These are phyloP conservation scores for Corynascus novoguineensis DNA, from an alignment of 495 filamentous ascomycete genomes.

Conservation along the genomic window DNA sequence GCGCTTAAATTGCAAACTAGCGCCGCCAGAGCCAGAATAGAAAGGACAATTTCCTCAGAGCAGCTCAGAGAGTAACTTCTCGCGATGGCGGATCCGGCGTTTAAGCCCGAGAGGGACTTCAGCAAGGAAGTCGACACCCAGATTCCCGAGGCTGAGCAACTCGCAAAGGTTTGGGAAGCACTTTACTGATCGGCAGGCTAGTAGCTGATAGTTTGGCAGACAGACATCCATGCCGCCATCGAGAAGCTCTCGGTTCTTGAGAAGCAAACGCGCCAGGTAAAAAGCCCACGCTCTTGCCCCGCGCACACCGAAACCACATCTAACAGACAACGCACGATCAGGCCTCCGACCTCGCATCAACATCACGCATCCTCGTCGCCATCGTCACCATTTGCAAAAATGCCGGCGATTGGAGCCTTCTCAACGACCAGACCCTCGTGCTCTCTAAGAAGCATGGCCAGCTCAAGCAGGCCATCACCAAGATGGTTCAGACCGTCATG, in stretches of 20 bases:
- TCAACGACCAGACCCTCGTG: slow-evolving; percentile 93
- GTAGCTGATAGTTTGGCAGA: slow-evolving; percentile 39
- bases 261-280: slow-evolving; percentile 93
- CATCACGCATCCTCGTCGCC: slow-evolving; percentile 75
- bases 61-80: slow-evolving; percentile 3
- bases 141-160: slow-evolving; percentile 79
- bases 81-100: slow-evolving; percentile 45
- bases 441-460: slow-evolving; percentile 99
- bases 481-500: slow-evolving; percentile 98
- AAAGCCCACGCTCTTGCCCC: slow-evolving; percentile 6
- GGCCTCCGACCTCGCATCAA: slow-evolving; percentile 93
- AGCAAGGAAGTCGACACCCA: slow-evolving; percentile 87
- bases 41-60: neutral
- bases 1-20: neutral
- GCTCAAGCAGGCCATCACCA: slow-evolving; percentile 96
- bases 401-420: slow-evolving; percentile 80
- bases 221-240: slow-evolving; percentile 74
- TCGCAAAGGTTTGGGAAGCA: slow-evolving; percentile 64
- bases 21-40: neutral
- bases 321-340: slow-evolving; percentile 33
- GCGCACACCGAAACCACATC: neutral
- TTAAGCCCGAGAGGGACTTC: slow-evolving; percentile 66
- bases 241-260: slow-evolving; percentile 88
- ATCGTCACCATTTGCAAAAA: slow-evolving; percentile 95
- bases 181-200: neutral